These are phyloP conservation scores for Yarrowia keelungensis DNA, from an alignment of 805 yeast genomes.

Conservation along the genomic window DNA sequence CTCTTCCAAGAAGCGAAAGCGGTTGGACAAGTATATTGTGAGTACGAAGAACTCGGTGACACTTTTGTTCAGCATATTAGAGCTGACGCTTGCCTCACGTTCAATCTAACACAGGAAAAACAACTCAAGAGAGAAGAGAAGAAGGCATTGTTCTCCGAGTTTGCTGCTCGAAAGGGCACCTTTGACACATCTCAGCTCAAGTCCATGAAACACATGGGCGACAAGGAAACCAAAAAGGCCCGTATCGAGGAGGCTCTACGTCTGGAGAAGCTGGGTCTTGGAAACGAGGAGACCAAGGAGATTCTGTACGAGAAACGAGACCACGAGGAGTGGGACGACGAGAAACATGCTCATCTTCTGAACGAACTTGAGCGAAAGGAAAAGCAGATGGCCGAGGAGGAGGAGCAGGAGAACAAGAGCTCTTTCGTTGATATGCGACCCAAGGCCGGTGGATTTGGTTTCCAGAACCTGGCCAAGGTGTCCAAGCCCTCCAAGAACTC, in stretches of 20 bases:
- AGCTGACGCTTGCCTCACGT: no score
- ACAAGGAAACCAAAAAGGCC: constrained; percentile 68
- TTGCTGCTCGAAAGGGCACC: constrained; percentile 55
- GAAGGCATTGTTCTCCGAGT: constrained; percentile 60
- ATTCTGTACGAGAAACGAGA: constrained; percentile 74
- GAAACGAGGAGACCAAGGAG: constrained; percentile 64
- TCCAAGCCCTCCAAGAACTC: constrained; percentile 54
- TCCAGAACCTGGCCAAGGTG: constrained; percentile 44
- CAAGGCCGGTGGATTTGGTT: constrained; percentile 62
- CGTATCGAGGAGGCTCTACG: constrained; percentile 76
- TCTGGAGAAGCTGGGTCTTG: constrained; percentile 74
- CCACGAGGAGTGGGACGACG: constrained; percentile 66
- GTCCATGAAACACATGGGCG: constrained; percentile 80
- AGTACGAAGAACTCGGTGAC: neutral
- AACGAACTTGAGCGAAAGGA: constrained; percentile 35
- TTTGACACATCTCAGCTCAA: constrained; percentile 74
- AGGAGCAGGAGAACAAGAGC: constrained; percentile 47
- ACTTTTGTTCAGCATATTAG: no score
- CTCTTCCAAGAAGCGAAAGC: constrained; percentile 70
- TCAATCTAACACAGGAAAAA: constrained; percentile 55
- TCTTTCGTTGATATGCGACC: constrained; percentile 78
- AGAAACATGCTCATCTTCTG: constrained; percentile 39
- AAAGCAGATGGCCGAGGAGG: constrained; percentile 31
- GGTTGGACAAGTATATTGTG: constrained; percentile 83
- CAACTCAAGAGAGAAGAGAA: constrained; percentile 89